A percentile compares a stretch with the other conserved stretches of the same genome.
Evolutionary conservation across 352 stramenopile species (phyloP).

Genomic region (Phytopythium aichiense): DNA sequence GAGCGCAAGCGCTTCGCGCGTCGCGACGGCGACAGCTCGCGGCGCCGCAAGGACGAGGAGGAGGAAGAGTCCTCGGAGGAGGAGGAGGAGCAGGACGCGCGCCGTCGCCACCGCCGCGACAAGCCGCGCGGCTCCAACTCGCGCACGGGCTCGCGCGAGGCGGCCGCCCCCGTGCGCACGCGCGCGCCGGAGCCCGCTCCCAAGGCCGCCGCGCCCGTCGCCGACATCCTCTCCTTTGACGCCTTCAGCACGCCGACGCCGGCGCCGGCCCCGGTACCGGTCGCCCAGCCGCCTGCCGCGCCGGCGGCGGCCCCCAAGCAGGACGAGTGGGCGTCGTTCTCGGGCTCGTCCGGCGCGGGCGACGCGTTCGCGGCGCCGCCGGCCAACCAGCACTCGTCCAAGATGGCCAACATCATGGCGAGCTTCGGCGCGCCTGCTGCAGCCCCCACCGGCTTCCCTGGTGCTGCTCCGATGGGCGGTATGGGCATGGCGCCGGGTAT

Average conservation of each 20-base stretch:
- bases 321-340: constrained; percentile 76
- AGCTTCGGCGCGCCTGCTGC: constrained; percentile 51
- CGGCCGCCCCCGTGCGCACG: constrained; percentile 21
- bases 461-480: constrained; percentile 35
- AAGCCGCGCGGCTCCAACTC: constrained; percentile 18
- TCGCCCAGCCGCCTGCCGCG: constrained; percentile 17
- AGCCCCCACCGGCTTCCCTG: constrained; percentile 29
- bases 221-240: constrained; percentile 72
- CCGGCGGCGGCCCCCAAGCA: constrained; percentile 22
- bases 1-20: constrained; percentile 77
- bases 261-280: constrained; percentile 15
- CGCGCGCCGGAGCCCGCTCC: constrained; percentile 28
- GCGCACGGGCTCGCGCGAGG: constrained; percentile 28
- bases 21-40: constrained; percentile 19
- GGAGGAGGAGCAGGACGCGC: constrained; percentile 11
- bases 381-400: constrained; percentile 60
- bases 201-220: constrained; percentile 4
- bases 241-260: constrained; percentile 45
- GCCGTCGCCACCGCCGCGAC: constrained; percentile 14
- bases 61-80: constrained; percentile 29
- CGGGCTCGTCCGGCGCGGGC: constrained; percentile 42
- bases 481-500: constrained; percentile 36
- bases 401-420: constrained; percentile 87
- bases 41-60: constrained; percentile 40
- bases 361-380: constrained; percentile 47